Base-by-base conservation (phyloP, 2,329 filamentous ascomycete species). In the Ophiobolus disseminans region DNA sequence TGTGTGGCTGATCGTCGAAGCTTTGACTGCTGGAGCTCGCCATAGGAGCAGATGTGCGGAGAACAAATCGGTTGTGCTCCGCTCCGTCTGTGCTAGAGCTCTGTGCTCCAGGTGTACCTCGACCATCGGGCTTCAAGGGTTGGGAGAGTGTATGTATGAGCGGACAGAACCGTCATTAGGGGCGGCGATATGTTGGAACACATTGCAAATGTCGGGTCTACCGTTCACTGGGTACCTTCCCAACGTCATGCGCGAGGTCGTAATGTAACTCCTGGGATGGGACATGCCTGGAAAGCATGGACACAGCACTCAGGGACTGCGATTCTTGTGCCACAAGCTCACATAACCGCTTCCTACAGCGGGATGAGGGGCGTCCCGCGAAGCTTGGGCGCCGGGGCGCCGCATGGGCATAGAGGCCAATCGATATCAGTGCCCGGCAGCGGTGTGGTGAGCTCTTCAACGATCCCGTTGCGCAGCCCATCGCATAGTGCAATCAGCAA, bases 1-100 rank as follows among this genome's bases (percentile, higher is more conserved):
- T 48, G n/a, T n/a, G 45, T 61, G 53, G 58, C 52, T 48, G 64
- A 65, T 69, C 62, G 58, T 58, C 62, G 40, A 53, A 57, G 62
- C 64, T 62, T 60, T 56, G 66, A 63, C 63, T 45, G 45, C 57
- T 53, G 51, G 49, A 53, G 52, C 59, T 62, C 56, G 55, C 50
- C 49, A 50, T 53, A 52, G 60, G 60, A 53, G 43, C 50, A 51
- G 39, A 41, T 42, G 45, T 57, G 59, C 61, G 54, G 63, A 63
- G 55, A 48, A 46, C 16, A 41, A 28, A 41, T 41, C 28, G 28
- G 28, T 23, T 22, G n/a, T n/a, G 13, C n/a, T 32, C n/a, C 9
- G 30, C 30, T 32, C n/a, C n/a, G n/a, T 32, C 30, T 32, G 9
- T n/a, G n/a, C n/a, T n/a, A n/a, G 30, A 14, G 30, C 32, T 36